Base-by-base conservation (phyloP, 768 basidiomycete species). In the Trametes meyenii region DNA sequence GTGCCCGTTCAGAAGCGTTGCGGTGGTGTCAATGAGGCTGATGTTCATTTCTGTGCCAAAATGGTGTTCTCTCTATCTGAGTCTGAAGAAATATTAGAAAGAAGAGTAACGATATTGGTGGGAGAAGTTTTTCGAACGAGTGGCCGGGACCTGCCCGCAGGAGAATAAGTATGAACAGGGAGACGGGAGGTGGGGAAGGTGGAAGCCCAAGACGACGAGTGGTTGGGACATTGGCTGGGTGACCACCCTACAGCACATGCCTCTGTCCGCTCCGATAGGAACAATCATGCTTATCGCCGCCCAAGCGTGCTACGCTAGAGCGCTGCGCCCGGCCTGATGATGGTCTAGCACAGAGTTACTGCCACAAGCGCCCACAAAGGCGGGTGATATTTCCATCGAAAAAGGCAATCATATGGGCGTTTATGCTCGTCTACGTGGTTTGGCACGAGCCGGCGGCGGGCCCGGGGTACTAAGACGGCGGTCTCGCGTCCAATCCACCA, bases 1-100 rank as follows among this genome's bases (percentile, higher is more conserved):
- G 11, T 51, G 40, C 42, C 61, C 62, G 26, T 64, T 51, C 0
- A 54, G 64, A 33, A 65, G 50, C 7, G 53, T 57, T 3, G 50
- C 40, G 33, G 60, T 45, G 19, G 60, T 42, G 14, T 62, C 62
- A 35, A 29, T 42, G 35, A 24, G 50, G 16, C 23, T 26, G 42
- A 54, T 35, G 1, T 45, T 21, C 51, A 55, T 57, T 35, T 11
- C 42, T 14, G 42, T 40, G 40, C 14, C 35, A 19, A 38, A 19
- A 21, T 23, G 4, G 2, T 2, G 23, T 16, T 8, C 51, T 11
- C 14, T 17, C 4, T 2, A 23, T 11, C 17, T 43, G n/a, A 29
- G 14, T 11, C 42, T 3, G 13, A 12, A 17, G 24, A 36, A 1
- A n/a, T 26, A 49, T 39, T 48, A 29, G 48, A 48, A 12, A 11